Percentiles rank a stretch among this genome's conserved stretches.
Evolutionary conservation across 2,329 filamentous ascomycete species (phyloP).

Genomic region (Fusarium sp.): DNA sequence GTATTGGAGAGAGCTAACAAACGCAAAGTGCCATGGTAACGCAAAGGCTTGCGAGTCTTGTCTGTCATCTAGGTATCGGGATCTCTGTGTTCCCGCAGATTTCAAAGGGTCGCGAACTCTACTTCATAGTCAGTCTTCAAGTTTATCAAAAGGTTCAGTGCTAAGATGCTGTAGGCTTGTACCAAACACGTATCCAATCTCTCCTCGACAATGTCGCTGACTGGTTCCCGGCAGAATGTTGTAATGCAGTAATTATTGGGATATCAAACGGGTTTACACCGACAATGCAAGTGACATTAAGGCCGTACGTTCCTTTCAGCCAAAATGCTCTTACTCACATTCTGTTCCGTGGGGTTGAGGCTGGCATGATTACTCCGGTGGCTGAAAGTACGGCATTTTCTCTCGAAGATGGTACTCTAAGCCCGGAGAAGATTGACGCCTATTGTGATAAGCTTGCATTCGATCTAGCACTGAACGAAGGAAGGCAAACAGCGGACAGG

Average conservation of each 20-base stretch:
- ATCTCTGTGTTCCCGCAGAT: not conserved
- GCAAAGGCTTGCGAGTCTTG: not conserved
- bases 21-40: not conserved
- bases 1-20: too few species aligned
- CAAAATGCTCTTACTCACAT: not conserved
- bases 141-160: rapidly evolving
- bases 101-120: not conserved
- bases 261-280: not conserved
- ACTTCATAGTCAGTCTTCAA: not conserved
- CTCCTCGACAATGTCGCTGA: not conserved
- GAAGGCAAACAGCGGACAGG: not conserved
- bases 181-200: not conserved
- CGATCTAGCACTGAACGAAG: not conserved
- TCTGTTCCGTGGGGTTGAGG: not conserved
- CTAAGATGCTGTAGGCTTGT: not conserved
- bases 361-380: not conserved
- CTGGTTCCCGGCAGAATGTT: not conserved
- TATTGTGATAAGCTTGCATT: not conserved
- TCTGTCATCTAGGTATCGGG: not conserved
- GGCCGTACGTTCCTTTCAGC: not conserved
- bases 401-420: not conserved
- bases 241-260: not conserved
- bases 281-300: not conserved
- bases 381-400: not conserved
- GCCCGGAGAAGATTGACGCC: not conserved